Conservation (phyloP, 345 rosid genomes). For the Aquilaria yunnanensis region DNA sequence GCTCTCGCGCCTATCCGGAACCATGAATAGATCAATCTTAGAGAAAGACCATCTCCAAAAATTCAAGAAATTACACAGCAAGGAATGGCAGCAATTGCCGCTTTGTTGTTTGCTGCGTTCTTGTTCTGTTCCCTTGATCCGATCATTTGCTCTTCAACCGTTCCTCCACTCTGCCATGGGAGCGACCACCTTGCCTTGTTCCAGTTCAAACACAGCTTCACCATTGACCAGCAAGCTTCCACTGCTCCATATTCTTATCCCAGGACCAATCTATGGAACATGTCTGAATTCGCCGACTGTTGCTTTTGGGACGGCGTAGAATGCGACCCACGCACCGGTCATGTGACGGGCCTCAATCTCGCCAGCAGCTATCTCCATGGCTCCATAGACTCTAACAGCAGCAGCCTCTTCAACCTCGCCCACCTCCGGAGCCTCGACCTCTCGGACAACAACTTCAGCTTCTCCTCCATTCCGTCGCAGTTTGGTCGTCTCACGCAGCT, state of each 20-base stretch:
- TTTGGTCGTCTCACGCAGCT: slow-evolving; percentile 1
- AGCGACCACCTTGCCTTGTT: slow-evolving; percentile 6
- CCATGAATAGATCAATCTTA: too few relatives aligned
- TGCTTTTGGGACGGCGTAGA: slow-evolving; percentile 9
- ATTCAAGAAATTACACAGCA: too few relatives aligned
- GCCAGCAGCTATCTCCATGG: slow-evolving; percentile 13
- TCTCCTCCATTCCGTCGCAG: neutral
- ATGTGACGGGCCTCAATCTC: slow-evolving; percentile 14
- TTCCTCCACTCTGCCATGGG: neutral
- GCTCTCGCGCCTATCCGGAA: too few relatives aligned
- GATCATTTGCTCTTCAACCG: neutral
- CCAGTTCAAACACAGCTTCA: slow-evolving; percentile 10
- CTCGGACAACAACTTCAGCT: neutral
- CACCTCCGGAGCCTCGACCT: slow-evolving; percentile 14
- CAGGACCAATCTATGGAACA: slow-evolving; percentile 6
- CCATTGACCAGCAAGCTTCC: neutral
- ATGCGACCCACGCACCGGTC: slow-evolving; percentile 12
- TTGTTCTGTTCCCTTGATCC: too few relatives aligned
- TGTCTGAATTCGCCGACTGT: slow-evolving; percentile 4
- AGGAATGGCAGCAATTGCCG: neutral
- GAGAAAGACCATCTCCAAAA: too few relatives aligned
- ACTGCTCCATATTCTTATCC: slow-evolving; percentile 6
- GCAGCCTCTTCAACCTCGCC: slow-evolving; percentile 13
- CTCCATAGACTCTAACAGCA: slow-evolving; percentile 7
- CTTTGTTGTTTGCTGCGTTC: slow-evolving; percentile 1